Evolutionary conservation across 2,329 filamentous ascomycete species (phyloP).

Genomic region (Fusarium floridanum): DNA sequence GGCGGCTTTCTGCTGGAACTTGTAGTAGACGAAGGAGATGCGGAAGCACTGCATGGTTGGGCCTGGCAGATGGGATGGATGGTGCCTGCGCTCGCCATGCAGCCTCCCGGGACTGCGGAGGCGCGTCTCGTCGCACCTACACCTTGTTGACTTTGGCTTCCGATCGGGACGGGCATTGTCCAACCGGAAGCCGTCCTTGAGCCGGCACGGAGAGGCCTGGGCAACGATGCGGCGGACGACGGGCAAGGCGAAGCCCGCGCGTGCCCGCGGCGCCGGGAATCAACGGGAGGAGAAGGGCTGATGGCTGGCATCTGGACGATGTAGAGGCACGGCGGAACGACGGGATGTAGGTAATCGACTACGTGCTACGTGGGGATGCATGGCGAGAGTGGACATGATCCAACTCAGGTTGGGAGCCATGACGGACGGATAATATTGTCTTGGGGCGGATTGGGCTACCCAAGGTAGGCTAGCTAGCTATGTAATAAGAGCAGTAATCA

Average conservation of each 20-base stretch:
- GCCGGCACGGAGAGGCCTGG: slow-evolving; percentile 37
- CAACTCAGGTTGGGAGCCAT: not conserved
- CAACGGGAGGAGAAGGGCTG: slow-evolving; percentile 34
- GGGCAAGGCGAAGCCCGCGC: slow-evolving; percentile 27
- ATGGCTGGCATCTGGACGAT: not conserved
- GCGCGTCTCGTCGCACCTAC: slow-evolving; percentile 21
- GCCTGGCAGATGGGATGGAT: slow-evolving; percentile 7
- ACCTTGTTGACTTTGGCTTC: slow-evolving; percentile 32
- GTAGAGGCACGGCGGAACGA: not conserved
- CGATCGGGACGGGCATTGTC: slow-evolving; percentile 37
- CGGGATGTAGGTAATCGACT: slow-evolving; percentile 22
- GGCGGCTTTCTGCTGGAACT: slow-evolving; percentile 14
- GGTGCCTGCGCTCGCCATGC: slow-evolving; percentile 29
- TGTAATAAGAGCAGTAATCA: not conserved
- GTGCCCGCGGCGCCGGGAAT: slow-evolving; percentile 40
- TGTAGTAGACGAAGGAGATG: slow-evolving; percentile 11
- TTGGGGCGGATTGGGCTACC: not conserved
- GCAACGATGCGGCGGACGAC: slow-evolving; percentile 26
- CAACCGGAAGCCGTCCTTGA: slow-evolving; percentile 43
- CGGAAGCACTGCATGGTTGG: slow-evolving; percentile 22
- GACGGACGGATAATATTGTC: not conserved
- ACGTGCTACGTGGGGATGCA: slow-evolving; percentile 23
- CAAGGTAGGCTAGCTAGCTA: not conserved
- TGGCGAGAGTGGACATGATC: slow-evolving; percentile 14
- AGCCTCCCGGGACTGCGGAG: slow-evolving; percentile 39